phyloP scores from a whole-genome alignment of 495 filamentous ascomycete genomes.

The Trichoderma erinaceum region DNA sequence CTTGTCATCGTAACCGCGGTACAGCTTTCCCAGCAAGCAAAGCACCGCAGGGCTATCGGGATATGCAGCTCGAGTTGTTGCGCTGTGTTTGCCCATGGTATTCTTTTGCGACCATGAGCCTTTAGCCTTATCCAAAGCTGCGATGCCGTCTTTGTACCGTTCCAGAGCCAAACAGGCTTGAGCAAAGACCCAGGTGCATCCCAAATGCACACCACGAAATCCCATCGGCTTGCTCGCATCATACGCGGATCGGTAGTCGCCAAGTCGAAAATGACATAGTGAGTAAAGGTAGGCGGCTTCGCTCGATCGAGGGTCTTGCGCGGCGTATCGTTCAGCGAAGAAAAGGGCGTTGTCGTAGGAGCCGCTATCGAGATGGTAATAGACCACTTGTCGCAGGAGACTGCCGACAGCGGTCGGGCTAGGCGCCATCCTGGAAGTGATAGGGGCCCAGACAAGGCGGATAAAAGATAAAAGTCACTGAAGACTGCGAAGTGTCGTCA shows the following conservation, averaged over 20 bases:
- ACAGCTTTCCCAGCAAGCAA: slow-evolving; percentile 82
- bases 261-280: slow-evolving; percentile 74
- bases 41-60: slow-evolving; percentile 79
- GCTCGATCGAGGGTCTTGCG: slow-evolving; percentile 68
- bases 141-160: slow-evolving; percentile 70
- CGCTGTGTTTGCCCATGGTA: slow-evolving; percentile 65
- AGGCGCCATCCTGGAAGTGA: slow-evolving; percentile 55
- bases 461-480: neutral
- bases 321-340: slow-evolving; percentile 76
- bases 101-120: slow-evolving; percentile 63
- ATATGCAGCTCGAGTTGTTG: slow-evolving; percentile 61
- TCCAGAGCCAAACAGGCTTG: slow-evolving; percentile 78
- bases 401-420: slow-evolving; percentile 57
- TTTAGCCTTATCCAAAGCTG: slow-evolving; percentile 69
- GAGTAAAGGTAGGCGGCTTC: slow-evolving; percentile 80
- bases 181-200: slow-evolving; percentile 87
- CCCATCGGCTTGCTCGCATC: slow-evolving; percentile 62
- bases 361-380: slow-evolving; percentile 91
- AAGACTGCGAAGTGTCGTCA: slow-evolving; percentile 8
- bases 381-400: slow-evolving; percentile 77
- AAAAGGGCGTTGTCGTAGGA: slow-evolving; percentile 84
- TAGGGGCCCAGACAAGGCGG: neutral
- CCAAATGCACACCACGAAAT: slow-evolving; percentile 64
- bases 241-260: slow-evolving; percentile 59
- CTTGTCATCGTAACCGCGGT: slow-evolving; percentile 69